Base-by-base conservation (phyloP, 2,329 filamentous ascomycete species). In the Fusarium robinianum region DNA sequence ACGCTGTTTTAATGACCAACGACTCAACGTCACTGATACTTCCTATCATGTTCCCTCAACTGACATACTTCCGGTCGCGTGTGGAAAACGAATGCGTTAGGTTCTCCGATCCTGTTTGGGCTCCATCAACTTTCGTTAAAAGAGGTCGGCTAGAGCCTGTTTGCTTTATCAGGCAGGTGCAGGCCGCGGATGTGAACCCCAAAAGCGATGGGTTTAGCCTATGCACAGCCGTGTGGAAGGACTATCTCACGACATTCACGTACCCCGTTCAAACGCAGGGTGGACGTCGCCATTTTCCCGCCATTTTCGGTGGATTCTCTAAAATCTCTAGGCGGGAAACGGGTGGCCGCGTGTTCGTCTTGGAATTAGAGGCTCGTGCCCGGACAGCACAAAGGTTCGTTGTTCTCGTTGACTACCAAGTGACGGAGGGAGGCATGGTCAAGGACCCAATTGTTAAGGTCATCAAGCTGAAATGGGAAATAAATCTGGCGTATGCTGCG, bases 41-140 rank as follows among this genome's bases (percentile, higher is more conserved):
- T 23, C 36, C 36, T 39, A 39, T 39, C 18, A 39, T 39, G 9
- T 39, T 39, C 26, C 6, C 17, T 12, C 8, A 31, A 30, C 24
- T 39, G 31, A 17, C 25, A 12, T 39, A 16, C 36, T 23, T 24
- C 6, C 36, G 26, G 26, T 39, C 36, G n/a, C 14, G 12, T 23
- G 17, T 39, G 4, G 18, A 24, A 26, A 39, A 39, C 26, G 37
- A 41, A 41, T 41, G 37, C 29, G 9, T 41, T n/a, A 41, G 37
- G 37, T 41, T 41, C 29, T 41, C 29, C 3, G 19, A 41, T 41
- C 37, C 37, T 26, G 19, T 41, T 26, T 41, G 37, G 37, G 37
- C 11, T 11, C 25, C 27, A 30, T 41, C 27, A 31, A 12, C 5
- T 14, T 41, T 41, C 26, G 27, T 33, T 26, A 14, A 25, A 19